These are phyloP conservation scores for Vaccinium corymbosum DNA, from an alignment of 148 eudicot genomes.

Conservation along the genomic window DNA sequence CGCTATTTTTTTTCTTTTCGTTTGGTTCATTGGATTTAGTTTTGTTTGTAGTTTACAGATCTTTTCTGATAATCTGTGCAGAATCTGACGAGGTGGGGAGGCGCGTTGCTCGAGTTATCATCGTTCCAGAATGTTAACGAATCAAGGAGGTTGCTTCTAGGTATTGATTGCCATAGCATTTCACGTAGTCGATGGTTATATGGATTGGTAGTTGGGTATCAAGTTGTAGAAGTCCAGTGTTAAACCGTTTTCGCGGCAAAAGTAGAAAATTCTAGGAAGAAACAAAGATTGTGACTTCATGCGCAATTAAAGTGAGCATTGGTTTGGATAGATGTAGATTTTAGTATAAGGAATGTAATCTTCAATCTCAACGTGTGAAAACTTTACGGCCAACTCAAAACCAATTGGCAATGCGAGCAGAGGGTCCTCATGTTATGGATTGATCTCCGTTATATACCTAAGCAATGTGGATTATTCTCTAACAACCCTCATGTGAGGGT, in stretches of 20 bases:
- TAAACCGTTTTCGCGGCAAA: background rate
- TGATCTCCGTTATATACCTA: no score
- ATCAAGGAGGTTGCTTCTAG: conserved; percentile 48
- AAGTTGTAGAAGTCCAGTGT: background rate
- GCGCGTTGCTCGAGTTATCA: conserved; percentile 57
- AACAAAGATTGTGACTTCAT: background rate
- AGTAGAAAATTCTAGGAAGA: background rate
- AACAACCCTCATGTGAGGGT: no score
- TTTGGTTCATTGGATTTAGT: background rate
- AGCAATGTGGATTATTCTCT: no score
- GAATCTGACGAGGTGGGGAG: conserved; percentile 70
- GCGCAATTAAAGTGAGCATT: background rate
- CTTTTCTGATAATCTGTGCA: conserved; percentile 18
- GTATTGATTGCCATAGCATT: conserved; percentile 17
- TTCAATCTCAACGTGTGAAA: background rate
- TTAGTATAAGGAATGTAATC: background rate
- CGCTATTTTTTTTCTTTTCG: background rate
- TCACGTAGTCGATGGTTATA: no score
- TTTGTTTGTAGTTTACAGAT: background rate
- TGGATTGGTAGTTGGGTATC: background rate
- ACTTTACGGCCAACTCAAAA: no score
- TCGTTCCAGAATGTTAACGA: conserved; percentile 40
- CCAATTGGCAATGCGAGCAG: no score
- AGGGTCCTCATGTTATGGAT: no score
- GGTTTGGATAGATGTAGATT: background rate